phyloP scores from a whole-genome alignment of 805 yeast species.

The Barnettozyma wickerhamii region DNA sequence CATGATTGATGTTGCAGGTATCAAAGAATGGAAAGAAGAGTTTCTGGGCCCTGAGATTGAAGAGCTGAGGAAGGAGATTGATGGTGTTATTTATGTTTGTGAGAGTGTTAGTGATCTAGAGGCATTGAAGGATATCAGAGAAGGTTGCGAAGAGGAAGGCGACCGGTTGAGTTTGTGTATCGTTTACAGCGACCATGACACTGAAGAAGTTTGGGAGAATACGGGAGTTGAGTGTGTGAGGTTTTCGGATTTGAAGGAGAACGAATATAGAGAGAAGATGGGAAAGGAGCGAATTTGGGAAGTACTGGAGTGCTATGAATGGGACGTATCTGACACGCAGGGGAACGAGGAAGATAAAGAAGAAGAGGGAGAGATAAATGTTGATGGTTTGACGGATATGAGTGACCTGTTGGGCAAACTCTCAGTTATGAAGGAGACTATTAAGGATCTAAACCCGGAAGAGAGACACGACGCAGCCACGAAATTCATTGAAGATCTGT shows the following conservation, averaged over 20 bases:
- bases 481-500: conserved; percentile 6
- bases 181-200: neutral
- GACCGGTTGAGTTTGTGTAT: neutral
- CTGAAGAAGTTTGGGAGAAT: conserved; percentile 7
- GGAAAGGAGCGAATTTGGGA: conserved; percentile 43
- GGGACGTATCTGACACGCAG: conserved; percentile 28
- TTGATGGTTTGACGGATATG: conserved; percentile 9
- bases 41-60: conserved; percentile 9
- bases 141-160: neutral
- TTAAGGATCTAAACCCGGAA: conserved; percentile 5
- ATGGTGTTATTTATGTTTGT: conserved; percentile 24
- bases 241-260: conserved; percentile 30
- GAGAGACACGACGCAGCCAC: conserved; percentile 12
- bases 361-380: neutral
- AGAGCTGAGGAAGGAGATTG: conserved; percentile 29
- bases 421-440: conserved; percentile 7
- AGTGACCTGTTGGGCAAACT: conserved; percentile 9
- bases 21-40: conserved; percentile 30
- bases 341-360: neutral
- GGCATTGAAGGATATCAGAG: neutral
- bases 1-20: conserved; percentile 25
- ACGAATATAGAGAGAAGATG: conserved; percentile 38
- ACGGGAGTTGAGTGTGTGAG: conserved; percentile 36
- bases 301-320: conserved; percentile 43
- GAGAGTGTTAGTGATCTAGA: neutral